Base-by-base conservation (phyloP, 306 rosid genomes). In the Sechiopsis laciniata region DNA sequence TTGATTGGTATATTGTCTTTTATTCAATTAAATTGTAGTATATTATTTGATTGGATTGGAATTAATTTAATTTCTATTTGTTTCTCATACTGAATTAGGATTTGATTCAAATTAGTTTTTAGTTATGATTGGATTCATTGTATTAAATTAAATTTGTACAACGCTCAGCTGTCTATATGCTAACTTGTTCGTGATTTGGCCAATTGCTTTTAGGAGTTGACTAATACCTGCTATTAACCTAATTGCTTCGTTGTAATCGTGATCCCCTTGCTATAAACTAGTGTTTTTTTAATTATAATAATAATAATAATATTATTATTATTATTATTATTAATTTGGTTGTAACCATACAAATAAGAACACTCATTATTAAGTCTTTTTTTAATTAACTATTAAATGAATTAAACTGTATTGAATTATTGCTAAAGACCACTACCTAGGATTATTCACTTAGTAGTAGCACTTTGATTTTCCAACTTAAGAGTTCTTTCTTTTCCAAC, bases 191-290 rank as follows among this genome's bases (percentile, higher is more conserved):
- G 19, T 26, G 69, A 37, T 40, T 64, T 37, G 16, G 12, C 68
- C 6, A 1, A 14, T 29, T 17, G 53, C 16, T 65, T 40, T 10
- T 65, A 42, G 17, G 15, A 17, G 54, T 40, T 65, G 54, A 65
- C 32, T 65, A 40, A 65, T 65, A 1, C n/a, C 52, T 64, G 16
- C 24, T 6, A 65, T 17, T 65, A 17, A 40, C 71, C 54, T 65
- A 42, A 42, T 65, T 65, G 71, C 29, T 40, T 65, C 4, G 29
- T 40, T 65, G 71, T 16, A 63, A 63, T 32, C 51, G 1, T 63
- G 15, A 35, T 4, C 70, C 24, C 3, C 19, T 22, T 63, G 8
- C 22, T n/a, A 16, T 35, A 16, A 19, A 55, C 4, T 37, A 37
- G 7, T 37, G 42, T 37, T 37, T 37, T 37, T 6, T 26, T 26